Evolutionary conservation across 306 rosid species (phyloP).

Genomic region (Vigna reflexopilosa): DNA sequence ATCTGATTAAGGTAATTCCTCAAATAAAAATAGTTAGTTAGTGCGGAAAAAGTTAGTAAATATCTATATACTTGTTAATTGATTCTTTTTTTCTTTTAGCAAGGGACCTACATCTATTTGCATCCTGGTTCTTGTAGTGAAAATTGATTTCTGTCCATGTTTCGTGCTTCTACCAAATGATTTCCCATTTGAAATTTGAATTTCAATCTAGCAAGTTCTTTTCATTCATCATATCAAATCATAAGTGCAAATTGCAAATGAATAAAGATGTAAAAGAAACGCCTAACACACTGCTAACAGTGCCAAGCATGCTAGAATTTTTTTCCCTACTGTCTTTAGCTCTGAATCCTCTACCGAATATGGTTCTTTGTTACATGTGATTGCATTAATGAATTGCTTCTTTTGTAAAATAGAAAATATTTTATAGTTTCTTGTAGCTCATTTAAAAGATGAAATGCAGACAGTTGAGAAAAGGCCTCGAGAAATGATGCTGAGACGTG

Average conservation of each 20-base stretch:
- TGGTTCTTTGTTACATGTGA: background rate
- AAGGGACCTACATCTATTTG: background rate
- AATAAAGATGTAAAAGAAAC: background rate
- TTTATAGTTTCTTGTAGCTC: constrained; percentile 38
- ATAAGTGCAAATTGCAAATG: constrained; percentile 1
- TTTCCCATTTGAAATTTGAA: constrained; percentile 8
- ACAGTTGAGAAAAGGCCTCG: constrained; percentile 97
- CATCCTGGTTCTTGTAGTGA: background rate
- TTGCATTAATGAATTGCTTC: constrained; percentile 22
- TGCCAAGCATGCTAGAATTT: constrained; percentile 1
- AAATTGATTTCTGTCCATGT: constrained; percentile 6
- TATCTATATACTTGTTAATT: constrained; percentile 18
- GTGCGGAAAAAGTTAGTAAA: constrained; percentile 17
- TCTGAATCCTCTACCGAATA: background rate
- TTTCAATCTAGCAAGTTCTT: background rate
- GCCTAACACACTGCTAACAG: background rate
- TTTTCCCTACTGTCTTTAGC: background rate
- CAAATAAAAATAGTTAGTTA: constrained; percentile 13
- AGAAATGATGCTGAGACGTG: constrained; percentile 99
- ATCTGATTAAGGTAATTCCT: constrained; percentile 81
- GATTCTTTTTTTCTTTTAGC: constrained; percentile 16
- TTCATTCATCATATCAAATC: background rate
- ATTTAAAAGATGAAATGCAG: constrained; percentile 55
- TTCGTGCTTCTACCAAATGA: constrained; percentile 29
- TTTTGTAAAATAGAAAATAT: background rate